Evolutionary conservation across 176 grass and related monocot genomes (phyloP).

Genomic region (Tillandsia leiboldiana): DNA sequence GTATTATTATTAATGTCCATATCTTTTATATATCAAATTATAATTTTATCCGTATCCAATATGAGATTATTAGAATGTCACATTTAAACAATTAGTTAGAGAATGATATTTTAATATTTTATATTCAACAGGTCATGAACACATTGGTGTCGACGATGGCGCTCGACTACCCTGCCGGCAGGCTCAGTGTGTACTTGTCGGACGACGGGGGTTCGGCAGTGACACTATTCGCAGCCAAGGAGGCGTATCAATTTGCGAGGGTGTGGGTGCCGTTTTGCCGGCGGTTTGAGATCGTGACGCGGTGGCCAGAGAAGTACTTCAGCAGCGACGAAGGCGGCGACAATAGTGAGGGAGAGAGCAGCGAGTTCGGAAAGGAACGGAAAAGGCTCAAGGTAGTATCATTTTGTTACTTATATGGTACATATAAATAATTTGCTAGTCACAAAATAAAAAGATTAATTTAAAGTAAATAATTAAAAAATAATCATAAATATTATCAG

Average conservation of each 20-base stretch:
- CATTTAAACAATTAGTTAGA: slow-evolving; percentile 29
- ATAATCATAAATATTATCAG: too few species aligned
- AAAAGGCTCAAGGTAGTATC: slow-evolving; percentile 26
- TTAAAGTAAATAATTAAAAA: too few species aligned
- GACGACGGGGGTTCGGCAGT: slow-evolving; percentile 63
- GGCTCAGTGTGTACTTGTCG: slow-evolving; percentile 51
- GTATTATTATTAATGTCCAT: too few species aligned
- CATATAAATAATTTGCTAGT: too few species aligned
- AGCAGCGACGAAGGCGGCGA: background rate
- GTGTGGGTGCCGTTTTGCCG: slow-evolving; percentile 68
- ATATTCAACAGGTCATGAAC: slow-evolving; percentile 26
- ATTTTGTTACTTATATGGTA: background rate
- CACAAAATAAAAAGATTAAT: too few species aligned
- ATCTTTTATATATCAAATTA: too few species aligned
- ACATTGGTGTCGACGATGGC: slow-evolving; percentile 75
- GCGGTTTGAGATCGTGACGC: slow-evolving; percentile 21
- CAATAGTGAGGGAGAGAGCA: background rate
- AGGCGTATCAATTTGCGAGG: slow-evolving; percentile 43
- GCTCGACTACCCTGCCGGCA: slow-evolving; percentile 56
- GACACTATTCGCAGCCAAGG: slow-evolving; percentile 31
- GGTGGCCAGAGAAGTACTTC: slow-evolving; percentile 40
- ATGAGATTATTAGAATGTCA: too few species aligned
- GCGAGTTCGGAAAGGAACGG: slow-evolving; percentile 6
- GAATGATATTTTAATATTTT: background rate
- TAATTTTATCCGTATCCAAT: too few species aligned